phyloP scores from a whole-genome alignment of 2,329 filamentous ascomycete genomes.

The Aspergillus sp. region DNA sequence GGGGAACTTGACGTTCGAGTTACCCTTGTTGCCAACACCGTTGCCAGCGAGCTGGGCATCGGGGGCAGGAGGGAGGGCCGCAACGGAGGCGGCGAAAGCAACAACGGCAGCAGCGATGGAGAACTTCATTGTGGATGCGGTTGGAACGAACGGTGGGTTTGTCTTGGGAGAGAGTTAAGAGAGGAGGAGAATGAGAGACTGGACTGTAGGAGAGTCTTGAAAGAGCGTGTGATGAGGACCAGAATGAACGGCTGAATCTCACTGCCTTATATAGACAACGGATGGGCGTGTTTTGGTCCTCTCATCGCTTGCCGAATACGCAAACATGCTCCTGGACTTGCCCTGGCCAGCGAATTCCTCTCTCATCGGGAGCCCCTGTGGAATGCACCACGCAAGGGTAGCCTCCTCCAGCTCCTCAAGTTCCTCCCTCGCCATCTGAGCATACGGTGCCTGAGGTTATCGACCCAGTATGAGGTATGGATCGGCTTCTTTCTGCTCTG shows the following conservation, averaged over 20 bases:
- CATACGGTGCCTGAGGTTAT: slow-evolving; percentile 1
- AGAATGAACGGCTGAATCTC: slow-evolving; percentile 18
- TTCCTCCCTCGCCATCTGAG: background rate
- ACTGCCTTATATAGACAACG: slow-evolving; percentile 39
- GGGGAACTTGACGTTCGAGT: slow-evolving; percentile 39
- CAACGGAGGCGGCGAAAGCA: slow-evolving; percentile 40
- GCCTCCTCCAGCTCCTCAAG: background rate
- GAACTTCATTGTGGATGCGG: slow-evolving; percentile 46
- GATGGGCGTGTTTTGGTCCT: slow-evolving; percentile 23
- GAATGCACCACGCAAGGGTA: slow-evolving; percentile 38
- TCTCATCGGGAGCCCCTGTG: slow-evolving; percentile 21
- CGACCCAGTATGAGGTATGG: slow-evolving; percentile 23
- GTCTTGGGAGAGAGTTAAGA: slow-evolving; percentile 6
- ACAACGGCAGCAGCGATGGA: slow-evolving; percentile 38
- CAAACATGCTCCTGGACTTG: slow-evolving; percentile 4
- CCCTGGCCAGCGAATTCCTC: slow-evolving; percentile 14
- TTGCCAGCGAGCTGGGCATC: slow-evolving; percentile 21
- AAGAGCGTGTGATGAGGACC: slow-evolving; percentile 39
- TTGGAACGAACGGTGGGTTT: slow-evolving; percentile 33
- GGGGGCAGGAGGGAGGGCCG: slow-evolving; percentile 33
- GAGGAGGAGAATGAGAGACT: slow-evolving; percentile 23
- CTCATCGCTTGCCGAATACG: slow-evolving; percentile 20
- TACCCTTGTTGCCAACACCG: slow-evolving; percentile 36
- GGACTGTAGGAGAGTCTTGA: slow-evolving; percentile 32
- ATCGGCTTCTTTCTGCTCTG: slow-evolving; percentile 18